A percentile compares a stretch with the other conserved stretches of the same genome.
Conservation (phyloP, 2,329 filamentous ascomycete species). For the Neophaeococcomyces aloes region DNA sequence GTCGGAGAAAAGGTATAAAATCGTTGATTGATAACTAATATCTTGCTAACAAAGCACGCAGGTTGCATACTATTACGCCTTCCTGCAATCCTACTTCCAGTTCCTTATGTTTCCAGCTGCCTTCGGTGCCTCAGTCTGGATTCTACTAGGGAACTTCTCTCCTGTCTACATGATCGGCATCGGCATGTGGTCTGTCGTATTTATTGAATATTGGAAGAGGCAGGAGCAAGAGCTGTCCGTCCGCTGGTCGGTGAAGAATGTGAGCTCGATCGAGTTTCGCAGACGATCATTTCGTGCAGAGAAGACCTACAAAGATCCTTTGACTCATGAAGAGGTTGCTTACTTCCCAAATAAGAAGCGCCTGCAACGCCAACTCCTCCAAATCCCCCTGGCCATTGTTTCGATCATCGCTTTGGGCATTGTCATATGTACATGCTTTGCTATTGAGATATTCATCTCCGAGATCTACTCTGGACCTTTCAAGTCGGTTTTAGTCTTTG, state of each 20-base stretch:
- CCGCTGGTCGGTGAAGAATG: slow-evolving; percentile 78
- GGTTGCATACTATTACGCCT: slow-evolving; percentile 93
- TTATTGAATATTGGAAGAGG: slow-evolving; percentile 94
- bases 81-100: slow-evolving; percentile 79
- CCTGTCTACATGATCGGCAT: slow-evolving; percentile 67
- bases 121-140: slow-evolving; percentile 66
- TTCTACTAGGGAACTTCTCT: slow-evolving; percentile 77
- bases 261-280: slow-evolving; percentile 68
- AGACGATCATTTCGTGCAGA: slow-evolving; percentile 72
- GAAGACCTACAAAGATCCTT: slow-evolving; percentile 59
- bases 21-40: background rate
- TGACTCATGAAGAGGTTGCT: slow-evolving; percentile 68
- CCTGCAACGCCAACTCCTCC: slow-evolving; percentile 63
- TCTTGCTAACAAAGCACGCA: slow-evolving; percentile 20
- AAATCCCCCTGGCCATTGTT: slow-evolving; percentile 72
- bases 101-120: slow-evolving; percentile 74
- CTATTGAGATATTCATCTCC: slow-evolving; percentile 88
- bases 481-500: slow-evolving; percentile 73
- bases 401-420: slow-evolving; percentile 64
- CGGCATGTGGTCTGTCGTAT: slow-evolving; percentile 77
- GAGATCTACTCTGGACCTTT: slow-evolving; percentile 86
- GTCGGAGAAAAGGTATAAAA: slow-evolving; percentile 59
- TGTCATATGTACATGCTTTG: slow-evolving; percentile 77
- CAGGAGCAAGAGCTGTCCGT: slow-evolving; percentile 78
- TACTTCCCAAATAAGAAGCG: slow-evolving; percentile 68